Evolutionary conservation across 305 asterid species (phyloP).

Genomic region (Withania somnifera): DNA sequence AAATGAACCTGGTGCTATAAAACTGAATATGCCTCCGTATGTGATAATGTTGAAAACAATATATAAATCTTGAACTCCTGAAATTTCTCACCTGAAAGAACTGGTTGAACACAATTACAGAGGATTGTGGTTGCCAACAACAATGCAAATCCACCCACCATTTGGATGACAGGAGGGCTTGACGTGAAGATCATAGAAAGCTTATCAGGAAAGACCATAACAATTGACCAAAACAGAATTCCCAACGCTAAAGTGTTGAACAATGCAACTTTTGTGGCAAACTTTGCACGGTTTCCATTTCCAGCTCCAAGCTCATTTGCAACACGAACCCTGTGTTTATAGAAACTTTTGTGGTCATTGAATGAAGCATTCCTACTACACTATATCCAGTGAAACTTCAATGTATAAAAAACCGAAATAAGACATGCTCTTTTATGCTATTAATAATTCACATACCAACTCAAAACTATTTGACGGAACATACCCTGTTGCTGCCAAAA

Average conservation of each 20-base stretch:
- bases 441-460: background rate
- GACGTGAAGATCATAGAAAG: constrained; percentile 44
- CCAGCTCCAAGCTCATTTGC: constrained; percentile 60
- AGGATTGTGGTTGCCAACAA: constrained; percentile 39
- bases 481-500: constrained; percentile 67
- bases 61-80: background rate
- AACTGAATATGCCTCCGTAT: background rate
- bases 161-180: constrained; percentile 32
- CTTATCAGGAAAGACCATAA: constrained; percentile 31
- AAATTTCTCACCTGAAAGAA: constrained; percentile 39
- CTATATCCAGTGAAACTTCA: background rate
- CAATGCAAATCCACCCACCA: constrained; percentile 39
- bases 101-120: constrained; percentile 41
- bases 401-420: background rate
- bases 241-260: constrained; percentile 32
- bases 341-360: background rate
- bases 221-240: constrained; percentile 18
- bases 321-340: constrained; percentile 36
- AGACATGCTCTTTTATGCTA: background rate
- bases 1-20: background rate
- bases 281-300: constrained; percentile 31
- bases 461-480: background rate
- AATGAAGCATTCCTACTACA: background rate
- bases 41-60: background rate
- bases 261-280: constrained; percentile 35